These are phyloP conservation scores for Lichtheimia ornata DNA, from an alignment of 371 early-diverging fungal species.

Conservation along the genomic window DNA sequence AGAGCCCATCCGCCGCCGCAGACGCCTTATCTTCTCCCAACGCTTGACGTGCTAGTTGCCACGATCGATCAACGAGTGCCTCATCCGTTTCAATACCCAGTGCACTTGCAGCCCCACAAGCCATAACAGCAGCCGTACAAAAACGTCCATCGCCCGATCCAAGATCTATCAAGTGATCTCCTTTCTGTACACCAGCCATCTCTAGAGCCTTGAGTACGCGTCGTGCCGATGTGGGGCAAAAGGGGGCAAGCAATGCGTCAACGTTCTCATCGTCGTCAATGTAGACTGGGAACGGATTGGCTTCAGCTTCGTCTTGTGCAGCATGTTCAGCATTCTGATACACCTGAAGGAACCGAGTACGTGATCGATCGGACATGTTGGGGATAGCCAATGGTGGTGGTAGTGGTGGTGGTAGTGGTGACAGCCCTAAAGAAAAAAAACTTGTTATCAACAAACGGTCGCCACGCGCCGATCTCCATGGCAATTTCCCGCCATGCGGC, in stretches of 20 bases:
- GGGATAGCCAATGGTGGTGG: too few relatives aligned
- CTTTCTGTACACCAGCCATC: constrained; percentile 45
- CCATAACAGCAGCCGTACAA: constrained; percentile 54
- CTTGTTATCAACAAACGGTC: too few relatives aligned
- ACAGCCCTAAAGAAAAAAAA: too few relatives aligned
- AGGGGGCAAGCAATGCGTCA: constrained; percentile 60
- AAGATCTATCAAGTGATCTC: constrained; percentile 59
- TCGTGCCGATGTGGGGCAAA: constrained; percentile 63
- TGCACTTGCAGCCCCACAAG: constrained; percentile 47
- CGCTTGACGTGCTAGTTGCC: constrained; percentile 37
- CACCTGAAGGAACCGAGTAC: constrained; percentile 27
- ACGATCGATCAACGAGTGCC: constrained; percentile 46
- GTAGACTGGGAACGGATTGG: constrained; percentile 59
- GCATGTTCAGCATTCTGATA: constrained; percentile 33
- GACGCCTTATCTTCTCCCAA: constrained; percentile 16
- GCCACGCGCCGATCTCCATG: too few relatives aligned
- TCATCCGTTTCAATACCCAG: constrained; percentile 62
- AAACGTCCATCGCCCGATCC: constrained; percentile 71
- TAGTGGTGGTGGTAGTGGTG: too few relatives aligned
- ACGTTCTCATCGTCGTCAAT: constrained; percentile 42
- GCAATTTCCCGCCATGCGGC: too few relatives aligned
- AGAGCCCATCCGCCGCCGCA: constrained; percentile 7
- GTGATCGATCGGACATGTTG: too few relatives aligned
- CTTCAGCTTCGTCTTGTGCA: constrained; percentile 38
- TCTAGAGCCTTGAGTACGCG: constrained; percentile 54